Conservation (phyloP, 2,329 filamentous ascomycete genomes). For the Dothistroma septosporum region DNA sequence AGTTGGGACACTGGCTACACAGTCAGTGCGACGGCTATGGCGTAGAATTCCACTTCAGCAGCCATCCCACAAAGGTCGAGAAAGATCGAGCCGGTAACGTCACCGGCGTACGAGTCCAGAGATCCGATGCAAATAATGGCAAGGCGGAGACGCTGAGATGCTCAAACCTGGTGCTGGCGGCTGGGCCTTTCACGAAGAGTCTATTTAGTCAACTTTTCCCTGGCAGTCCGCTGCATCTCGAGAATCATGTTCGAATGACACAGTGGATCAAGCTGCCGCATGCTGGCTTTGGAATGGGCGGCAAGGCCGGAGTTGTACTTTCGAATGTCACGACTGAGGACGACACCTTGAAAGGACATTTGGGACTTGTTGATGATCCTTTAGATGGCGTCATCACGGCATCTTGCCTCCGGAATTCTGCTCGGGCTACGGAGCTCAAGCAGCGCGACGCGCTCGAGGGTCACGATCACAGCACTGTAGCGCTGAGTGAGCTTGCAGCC, state of each 20-base stretch:
- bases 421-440: background rate
- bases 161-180: constrained; percentile 24
- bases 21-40: constrained; percentile 16
- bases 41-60: constrained; percentile 20
- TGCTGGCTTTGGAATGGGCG: background rate
- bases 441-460: background rate
- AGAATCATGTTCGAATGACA: constrained; percentile 10
- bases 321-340: constrained; percentile 1
- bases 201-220: constrained; percentile 12
- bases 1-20: constrained; percentile 15
- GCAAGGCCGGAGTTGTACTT: constrained; percentile 4
- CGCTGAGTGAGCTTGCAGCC: constrained; percentile 6
- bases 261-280: background rate
- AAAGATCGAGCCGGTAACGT: background rate
- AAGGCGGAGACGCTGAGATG: constrained; percentile 11
- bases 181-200: constrained; percentile 19
- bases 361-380: constrained; percentile 3
- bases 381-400: background rate
- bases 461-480: background rate
- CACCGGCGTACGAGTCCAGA: constrained; percentile 8
- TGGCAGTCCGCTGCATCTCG: background rate
- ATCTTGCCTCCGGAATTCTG: background rate
- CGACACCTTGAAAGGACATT: constrained; percentile 1
- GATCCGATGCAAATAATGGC: background rate
- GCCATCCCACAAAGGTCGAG: constrained; percentile 6